Evolutionary conservation across 2,329 filamentous ascomycete species (phyloP), one percentile per base, ranked within the genome.

Genomic region (Delphinella strobiligena): DNA sequence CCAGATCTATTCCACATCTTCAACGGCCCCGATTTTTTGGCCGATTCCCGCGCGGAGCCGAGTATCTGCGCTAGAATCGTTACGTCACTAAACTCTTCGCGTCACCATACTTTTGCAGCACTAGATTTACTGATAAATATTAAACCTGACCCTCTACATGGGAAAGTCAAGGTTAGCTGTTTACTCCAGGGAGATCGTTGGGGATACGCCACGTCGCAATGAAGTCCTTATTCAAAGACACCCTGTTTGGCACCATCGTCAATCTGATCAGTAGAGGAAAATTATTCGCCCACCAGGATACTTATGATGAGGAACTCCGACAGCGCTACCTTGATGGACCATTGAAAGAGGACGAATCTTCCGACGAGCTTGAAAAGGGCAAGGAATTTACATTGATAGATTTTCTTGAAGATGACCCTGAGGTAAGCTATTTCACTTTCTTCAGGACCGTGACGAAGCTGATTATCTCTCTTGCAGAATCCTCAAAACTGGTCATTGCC

Each of bases 401-500:
- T 4, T 45, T 41, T 27, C 34, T 36, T 14, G 34, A 42, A 11
- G 17, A 41, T 19, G 44, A 44, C 15, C 32, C 38, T 9, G 31
- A 66, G 54, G 38, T 41, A 36, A 4, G 38, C 29, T 27, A 12
- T 7, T 27, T 27, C 12, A 27, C 22, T 27, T 12, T 7, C 7
- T 27, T 7, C 12, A 27, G 7, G 22, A 12, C 12, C 22, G 7
- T 27, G 7, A 7, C 12, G 7, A 7, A 27, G 12, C 12, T 27
- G 7, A 27, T 27, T 27, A n/a, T n/a, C n/a, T n/a, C n/a, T n/a
- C n/a, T n/a, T n/a, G n/a, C 22, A 43, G 33, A 61, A 61, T 19
- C 58, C 54, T 5, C 51, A 54, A 31, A 65, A 65, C 36, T 64
- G 63, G 63, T 51, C 51, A 1, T 42, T 43, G 0, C 44, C 43